These are phyloP conservation scores for Kwoniella europaea DNA, from an alignment of 768 basidiomycete genomes.

Conservation along the genomic window DNA sequence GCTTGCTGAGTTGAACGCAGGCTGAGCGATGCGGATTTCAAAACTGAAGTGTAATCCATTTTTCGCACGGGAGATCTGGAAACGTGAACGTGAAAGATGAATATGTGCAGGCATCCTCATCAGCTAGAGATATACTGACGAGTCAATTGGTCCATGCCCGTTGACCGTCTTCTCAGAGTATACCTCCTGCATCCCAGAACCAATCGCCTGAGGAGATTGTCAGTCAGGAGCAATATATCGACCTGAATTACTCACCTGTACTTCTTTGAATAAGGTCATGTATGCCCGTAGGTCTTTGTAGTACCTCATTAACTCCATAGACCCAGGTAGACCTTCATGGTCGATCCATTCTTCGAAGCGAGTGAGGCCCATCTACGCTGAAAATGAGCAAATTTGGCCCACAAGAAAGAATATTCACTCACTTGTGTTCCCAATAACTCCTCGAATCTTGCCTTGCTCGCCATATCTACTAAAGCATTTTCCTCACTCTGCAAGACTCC, in stretches of 20 bases:
- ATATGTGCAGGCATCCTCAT: too few species aligned
- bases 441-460: constrained; percentile 20
- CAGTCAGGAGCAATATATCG: background rate
- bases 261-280: constrained; percentile 19
- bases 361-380: constrained; percentile 28
- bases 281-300: constrained; percentile 31
- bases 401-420: background rate
- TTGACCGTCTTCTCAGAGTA: constrained; percentile 15
- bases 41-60: background rate
- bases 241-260: constrained; percentile 23
- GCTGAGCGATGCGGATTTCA: constrained; percentile 13
- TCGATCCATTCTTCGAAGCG: constrained; percentile 34
- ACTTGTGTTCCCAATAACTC: constrained; percentile 21
- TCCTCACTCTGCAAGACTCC: constrained; percentile 13
- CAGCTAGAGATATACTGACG: constrained; percentile 3
- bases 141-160: background rate
- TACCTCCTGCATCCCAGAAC: constrained; percentile 16
- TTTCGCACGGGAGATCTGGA: background rate
- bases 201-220: constrained; percentile 17
- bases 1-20: constrained; percentile 21
- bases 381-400: background rate
- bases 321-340: constrained; percentile 31
- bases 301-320: constrained; percentile 25
- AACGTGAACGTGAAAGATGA: background rate
- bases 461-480: constrained; percentile 16